Percentiles rank a stretch among this genome's conserved stretches.
phyloP scores from a whole-genome alignment of 1,284 basidiomycete species.

The Neotropicomus parvogracilis region DNA sequence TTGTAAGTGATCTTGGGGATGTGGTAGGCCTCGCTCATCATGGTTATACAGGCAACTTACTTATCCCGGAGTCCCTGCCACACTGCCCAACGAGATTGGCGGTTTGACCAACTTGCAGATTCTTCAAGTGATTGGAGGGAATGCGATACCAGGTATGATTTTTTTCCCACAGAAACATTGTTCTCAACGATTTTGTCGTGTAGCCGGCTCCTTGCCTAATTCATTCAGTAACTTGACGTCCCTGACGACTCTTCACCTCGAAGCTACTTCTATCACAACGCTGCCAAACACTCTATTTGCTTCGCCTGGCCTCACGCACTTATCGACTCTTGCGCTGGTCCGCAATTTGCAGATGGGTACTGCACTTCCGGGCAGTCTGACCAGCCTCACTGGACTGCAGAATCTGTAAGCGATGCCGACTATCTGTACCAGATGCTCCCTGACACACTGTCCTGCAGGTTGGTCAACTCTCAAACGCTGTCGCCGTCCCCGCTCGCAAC shows the following conservation, averaged over 20 bases:
- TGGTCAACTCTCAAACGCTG: conserved; percentile 29
- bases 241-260: conserved; percentile 41
- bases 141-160: conserved; percentile 38
- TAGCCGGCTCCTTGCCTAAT: conserved; percentile 41
- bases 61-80: conserved; percentile 46
- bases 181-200: background rate
- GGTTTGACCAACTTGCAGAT: conserved; percentile 40
- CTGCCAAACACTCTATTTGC: conserved; percentile 38
- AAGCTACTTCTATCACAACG: conserved; percentile 43
- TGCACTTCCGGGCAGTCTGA: conserved; percentile 39
- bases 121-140: conserved; percentile 43
- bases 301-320: conserved; percentile 31
- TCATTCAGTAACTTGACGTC: conserved; percentile 39
- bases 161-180: background rate
- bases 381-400: conserved; percentile 35
- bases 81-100: conserved; percentile 43
- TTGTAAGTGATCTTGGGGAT: conserved; percentile 36
- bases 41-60: conserved; percentile 36
- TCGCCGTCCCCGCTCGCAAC: conserved; percentile 29
- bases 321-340: conserved; percentile 43
- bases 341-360: conserved; percentile 45
- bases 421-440: background rate
- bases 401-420: conserved; percentile 37
- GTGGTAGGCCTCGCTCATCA: background rate
- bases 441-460: conserved; percentile 13